Base-by-base conservation (phyloP, 2,329 filamentous ascomycete species). In the Ascochyta fabae region DNA sequence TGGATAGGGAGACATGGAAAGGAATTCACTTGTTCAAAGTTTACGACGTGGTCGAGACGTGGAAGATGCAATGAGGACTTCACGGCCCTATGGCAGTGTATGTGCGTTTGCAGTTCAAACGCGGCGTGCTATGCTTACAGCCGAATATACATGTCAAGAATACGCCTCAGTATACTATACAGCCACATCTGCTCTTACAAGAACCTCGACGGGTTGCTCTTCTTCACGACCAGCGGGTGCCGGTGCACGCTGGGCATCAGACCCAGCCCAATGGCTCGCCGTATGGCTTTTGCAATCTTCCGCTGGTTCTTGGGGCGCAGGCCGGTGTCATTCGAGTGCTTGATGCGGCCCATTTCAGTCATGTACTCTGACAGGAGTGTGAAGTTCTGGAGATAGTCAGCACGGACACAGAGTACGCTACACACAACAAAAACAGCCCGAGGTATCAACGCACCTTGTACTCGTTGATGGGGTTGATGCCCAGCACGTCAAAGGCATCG, bases 301-400 rank as follows among this genome's bases (percentile, higher is more conserved):
- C 95, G 85, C 81, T 99, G 95, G 81, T 98, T 98, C 63, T 91
- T 89, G 3, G 90, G 90, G 53, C 91, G 85, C 58, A 99, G 81
- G 13, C 91, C 92, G 0, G 93, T 98, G 23, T 88, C 81, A 6
- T 76, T 83, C n/a, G 85, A 82, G 73, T 89, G 87, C 78, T 86
- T 90, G 75, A 99, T 97, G 56, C 92, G 86, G 46, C 94, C 95
- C 79, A 91, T 90, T 10, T 88, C 78, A 0, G 90, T 92, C 70
- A 95, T 89, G 75, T 90, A 97, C 75, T 97, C 92, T 29, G 90
- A 90, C 77, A 98, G 89, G 58, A 99, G 86, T 34, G 90, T 86
- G 75, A 96, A 96, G 78, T 99, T 99, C 92, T 96, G 44, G 19
- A 1, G 5, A 12, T 19, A 19, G 19, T 19, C 19, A 19, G 19